phyloP scores from a whole-genome alignment of 2,329 filamentous ascomycete genomes.

The Biscogniauxia mediterranea region DNA sequence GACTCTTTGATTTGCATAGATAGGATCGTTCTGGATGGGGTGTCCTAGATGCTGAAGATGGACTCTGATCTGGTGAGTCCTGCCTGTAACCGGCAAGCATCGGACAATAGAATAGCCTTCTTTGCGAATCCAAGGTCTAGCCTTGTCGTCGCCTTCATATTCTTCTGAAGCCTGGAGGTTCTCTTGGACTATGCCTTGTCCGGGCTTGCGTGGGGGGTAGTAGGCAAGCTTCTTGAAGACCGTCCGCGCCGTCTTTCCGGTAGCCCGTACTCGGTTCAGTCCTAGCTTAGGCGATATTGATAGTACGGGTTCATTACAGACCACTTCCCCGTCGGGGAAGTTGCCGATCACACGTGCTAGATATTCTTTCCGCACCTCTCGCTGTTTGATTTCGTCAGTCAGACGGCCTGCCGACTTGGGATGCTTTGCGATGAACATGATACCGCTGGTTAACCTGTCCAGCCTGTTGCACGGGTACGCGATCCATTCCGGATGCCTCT shows the following conservation, averaged over 20 bases:
- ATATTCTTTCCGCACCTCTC: conserved; percentile 93
- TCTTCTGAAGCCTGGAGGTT: conserved; percentile 14
- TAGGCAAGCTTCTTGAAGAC: conserved; percentile 93
- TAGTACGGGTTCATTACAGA: conserved; percentile 91
- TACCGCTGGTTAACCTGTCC: conserved; percentile 87
- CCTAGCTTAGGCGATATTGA: conserved; percentile 94
- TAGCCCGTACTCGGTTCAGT: conserved; percentile 89
- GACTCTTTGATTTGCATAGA: conserved; percentile 91
- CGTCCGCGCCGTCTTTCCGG: conserved; percentile 84
- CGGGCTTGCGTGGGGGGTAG: conserved; percentile 57
- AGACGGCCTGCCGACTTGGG: conserved; percentile 75
- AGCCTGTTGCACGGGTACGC: conserved; percentile 83
- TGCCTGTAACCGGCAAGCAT: conserved; percentile 87
- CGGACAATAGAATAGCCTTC: conserved; percentile 92
- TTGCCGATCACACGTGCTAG: conserved; percentile 85
- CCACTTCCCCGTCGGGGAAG: conserved; percentile 86
- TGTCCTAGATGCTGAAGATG: conserved; percentile 93
- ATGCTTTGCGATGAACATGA: conserved; percentile 97
- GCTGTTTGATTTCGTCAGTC: conserved; percentile 69
- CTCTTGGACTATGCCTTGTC: conserved; percentile 7
- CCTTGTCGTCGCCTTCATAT: conserved; percentile 25
- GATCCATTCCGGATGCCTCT: conserved; percentile 56
- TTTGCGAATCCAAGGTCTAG: conserved; percentile 48
- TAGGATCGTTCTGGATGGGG: conserved; percentile 95
- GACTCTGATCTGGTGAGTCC: conserved; percentile 92